Evolutionary conservation across 2,329 filamentous ascomycete species (phyloP).

Genomic region (Botrytis sinoallii): DNA sequence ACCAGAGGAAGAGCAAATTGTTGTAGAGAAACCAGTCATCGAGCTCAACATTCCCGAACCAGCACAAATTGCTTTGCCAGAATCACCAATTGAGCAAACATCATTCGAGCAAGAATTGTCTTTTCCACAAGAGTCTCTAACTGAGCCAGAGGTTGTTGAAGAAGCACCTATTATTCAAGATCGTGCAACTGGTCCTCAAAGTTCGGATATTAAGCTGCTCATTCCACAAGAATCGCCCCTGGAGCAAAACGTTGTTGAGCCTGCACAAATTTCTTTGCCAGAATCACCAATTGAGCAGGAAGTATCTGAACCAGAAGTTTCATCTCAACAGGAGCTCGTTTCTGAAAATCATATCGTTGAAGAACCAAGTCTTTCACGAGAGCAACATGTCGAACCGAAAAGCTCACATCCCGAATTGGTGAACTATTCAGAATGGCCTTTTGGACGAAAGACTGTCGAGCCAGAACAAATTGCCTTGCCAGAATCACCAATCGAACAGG

Average conservation of each 20-base stretch:
- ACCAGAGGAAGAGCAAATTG: not conserved
- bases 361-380: not conserved
- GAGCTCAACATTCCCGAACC: not conserved
- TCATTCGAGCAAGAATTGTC: not conserved
- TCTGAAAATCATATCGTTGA: not conserved
- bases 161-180: not conserved
- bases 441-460: not conserved
- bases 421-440: not conserved
- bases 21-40: not conserved
- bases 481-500: not conserved
- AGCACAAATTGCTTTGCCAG: slow-evolving; percentile 8
- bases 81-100: slow-evolving; percentile 1
- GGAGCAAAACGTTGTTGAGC: not conserved
- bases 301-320: not conserved
- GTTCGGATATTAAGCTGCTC: not conserved
- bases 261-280: not conserved
- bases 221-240: not conserved
- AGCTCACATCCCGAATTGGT: not conserved
- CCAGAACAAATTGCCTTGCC: slow-evolving; percentile 1
- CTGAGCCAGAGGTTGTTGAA: not conserved
- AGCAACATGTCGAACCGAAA: not conserved
- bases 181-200: not conserved
- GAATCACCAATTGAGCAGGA: not conserved
- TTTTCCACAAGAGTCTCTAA: not conserved
- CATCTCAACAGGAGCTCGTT: not conserved